These are phyloP conservation scores for Proliferodiscus dingleyae DNA, from an alignment of 2,329 filamentous ascomycete species.

Conservation along the genomic window DNA sequence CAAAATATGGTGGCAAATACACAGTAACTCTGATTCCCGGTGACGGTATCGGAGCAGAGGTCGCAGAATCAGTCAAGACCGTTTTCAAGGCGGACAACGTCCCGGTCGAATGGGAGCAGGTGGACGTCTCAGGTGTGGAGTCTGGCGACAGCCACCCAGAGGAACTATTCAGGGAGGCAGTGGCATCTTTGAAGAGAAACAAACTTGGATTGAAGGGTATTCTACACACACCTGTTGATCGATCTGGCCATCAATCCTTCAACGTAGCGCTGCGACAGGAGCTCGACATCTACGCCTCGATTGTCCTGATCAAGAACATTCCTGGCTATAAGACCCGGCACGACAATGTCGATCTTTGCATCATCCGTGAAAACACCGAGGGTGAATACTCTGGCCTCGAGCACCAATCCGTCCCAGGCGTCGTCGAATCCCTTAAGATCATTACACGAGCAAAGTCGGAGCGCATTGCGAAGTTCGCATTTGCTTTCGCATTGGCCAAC, in stretches of 20 bases:
- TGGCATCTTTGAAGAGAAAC: conserved; percentile 94
- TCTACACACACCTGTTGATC: conserved; percentile 92
- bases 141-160: conserved; percentile 80
- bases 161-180: conserved; percentile 91
- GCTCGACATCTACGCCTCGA: conserved; percentile 98
- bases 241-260: conserved; percentile 98
- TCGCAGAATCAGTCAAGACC: conserved; percentile 96
- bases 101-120: conserved; percentile 97
- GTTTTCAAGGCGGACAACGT: conserved; percentile 99
- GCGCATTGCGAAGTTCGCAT: conserved; percentile 98
- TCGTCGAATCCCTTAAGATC: conserved; percentile 99
- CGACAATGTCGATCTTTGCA: conserved; percentile 95
- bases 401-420: conserved; percentile 93
- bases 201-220: conserved; percentile 99
- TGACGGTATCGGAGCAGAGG: conserved; percentile 97
- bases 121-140: conserved; percentile 90
- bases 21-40: conserved; percentile 97
- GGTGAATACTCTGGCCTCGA: conserved; percentile 98
- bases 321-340: conserved; percentile 97
- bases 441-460: conserved; percentile 99
- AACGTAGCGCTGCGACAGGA: conserved; percentile 99
- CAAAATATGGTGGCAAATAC: conserved; percentile 93
- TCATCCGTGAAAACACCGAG: conserved; percentile 99
- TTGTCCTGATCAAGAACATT: conserved; percentile 99
- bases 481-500: conserved; percentile 96